Conservation (phyloP, 2,329 filamentous ascomycete species). For the Exophiala oligosperma region DNA sequence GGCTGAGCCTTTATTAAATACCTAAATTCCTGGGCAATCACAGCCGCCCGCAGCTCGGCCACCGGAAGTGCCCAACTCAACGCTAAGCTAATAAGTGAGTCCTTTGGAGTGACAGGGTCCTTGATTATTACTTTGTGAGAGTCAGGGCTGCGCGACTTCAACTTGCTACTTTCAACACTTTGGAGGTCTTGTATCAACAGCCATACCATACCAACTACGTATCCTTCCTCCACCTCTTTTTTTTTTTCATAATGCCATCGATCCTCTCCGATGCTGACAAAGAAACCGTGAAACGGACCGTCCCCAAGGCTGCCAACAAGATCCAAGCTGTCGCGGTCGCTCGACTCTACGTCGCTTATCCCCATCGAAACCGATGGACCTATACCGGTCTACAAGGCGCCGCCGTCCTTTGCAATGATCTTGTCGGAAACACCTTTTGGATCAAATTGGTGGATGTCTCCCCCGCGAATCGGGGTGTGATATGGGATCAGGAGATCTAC, state of each 20-base stretch:
- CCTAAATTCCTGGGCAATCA: background rate
- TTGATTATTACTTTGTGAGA: no score
- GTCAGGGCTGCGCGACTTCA: background rate
- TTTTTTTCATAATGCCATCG: constrained; percentile 50
- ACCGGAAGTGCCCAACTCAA: background rate
- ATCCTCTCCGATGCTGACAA: constrained; percentile 91
- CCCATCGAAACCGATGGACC: constrained; percentile 82
- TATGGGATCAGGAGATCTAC: constrained; percentile 98
- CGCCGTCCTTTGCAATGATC: constrained; percentile 84
- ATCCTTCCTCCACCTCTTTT: background rate
- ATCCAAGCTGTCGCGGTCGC: constrained; percentile 95
- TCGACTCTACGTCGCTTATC: constrained; percentile 89
- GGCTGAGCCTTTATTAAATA: background rate
- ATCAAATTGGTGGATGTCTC: constrained; percentile 96
- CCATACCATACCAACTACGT: background rate
- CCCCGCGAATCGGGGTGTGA: constrained; percentile 75
- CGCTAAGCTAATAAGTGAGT: background rate
- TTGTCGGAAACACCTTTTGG: constrained; percentile 95
- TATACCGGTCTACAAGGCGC: constrained; percentile 94
- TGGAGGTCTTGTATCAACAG: background rate
- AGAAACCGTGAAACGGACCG: constrained; percentile 89
- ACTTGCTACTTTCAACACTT: background rate
- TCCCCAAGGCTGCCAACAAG: constrained; percentile 94
- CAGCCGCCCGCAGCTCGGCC: background rate
- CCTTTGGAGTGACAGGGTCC: no score